Evolutionary conservation across 2,329 filamentous ascomycete genomes (phyloP).

Genomic region (Helotiales sp.): DNA sequence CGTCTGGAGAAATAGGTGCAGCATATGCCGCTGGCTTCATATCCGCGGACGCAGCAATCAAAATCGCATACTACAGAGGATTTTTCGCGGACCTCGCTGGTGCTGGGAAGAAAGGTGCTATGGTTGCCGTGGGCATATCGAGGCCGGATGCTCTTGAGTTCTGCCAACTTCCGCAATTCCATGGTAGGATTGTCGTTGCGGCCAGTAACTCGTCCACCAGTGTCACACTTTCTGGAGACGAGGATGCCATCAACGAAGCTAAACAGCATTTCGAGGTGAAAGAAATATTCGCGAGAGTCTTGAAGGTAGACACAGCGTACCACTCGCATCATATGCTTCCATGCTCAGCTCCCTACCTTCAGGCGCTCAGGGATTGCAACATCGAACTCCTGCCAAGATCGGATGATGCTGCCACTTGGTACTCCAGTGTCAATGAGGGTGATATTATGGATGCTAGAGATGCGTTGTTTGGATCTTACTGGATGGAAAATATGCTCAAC

Average conservation of each 20-base stretch:
- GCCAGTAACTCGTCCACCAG: slow-evolving; percentile 39
- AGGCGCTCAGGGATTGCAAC: slow-evolving; percentile 21
- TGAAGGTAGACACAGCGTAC: slow-evolving; percentile 39
- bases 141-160: slow-evolving; percentile 31
- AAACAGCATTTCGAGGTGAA: slow-evolving; percentile 19
- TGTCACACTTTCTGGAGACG: slow-evolving; percentile 41
- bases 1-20: slow-evolving; percentile 54
- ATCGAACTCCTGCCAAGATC: slow-evolving; percentile 39
- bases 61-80: slow-evolving; percentile 51
- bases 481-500: slow-evolving; percentile 47
- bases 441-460: neutral
- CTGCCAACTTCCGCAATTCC: slow-evolving; percentile 5
- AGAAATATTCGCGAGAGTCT: slow-evolving; percentile 29
- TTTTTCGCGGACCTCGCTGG: slow-evolving; percentile 23
- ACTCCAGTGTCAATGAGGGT: slow-evolving; percentile 21
- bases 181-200: slow-evolving; percentile 39
- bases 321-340: slow-evolving; percentile 38
- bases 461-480: slow-evolving; percentile 25
- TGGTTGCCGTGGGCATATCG: slow-evolving; percentile 36
- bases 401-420: slow-evolving; percentile 43
- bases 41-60: slow-evolving; percentile 43
- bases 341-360: slow-evolving; percentile 27
- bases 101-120: slow-evolving; percentile 29
- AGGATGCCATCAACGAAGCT: slow-evolving; percentile 26
- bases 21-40: slow-evolving; percentile 50